Evolutionary conservation across 2,329 filamentous ascomycete genomes (phyloP).

Genomic region (Penicillium sp.): DNA sequence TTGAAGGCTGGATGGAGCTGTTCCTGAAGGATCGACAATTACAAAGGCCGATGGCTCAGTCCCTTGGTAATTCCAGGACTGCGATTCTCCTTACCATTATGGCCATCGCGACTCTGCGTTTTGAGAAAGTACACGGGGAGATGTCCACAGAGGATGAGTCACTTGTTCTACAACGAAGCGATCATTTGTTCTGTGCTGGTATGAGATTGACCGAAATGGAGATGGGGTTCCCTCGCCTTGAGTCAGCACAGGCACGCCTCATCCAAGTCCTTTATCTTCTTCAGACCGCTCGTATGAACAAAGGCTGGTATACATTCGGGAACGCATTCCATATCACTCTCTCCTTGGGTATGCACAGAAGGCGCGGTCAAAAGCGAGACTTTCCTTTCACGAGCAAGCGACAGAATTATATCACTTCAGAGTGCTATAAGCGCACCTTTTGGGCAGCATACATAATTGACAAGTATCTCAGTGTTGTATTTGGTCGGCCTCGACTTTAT

Average conservation of each 20-base stretch:
- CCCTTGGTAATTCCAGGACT: conserved; percentile 43
- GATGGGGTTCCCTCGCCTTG: conserved; percentile 38
- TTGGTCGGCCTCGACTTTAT: conserved; percentile 56
- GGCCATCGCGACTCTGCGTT: conserved; percentile 51
- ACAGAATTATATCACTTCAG: conserved; percentile 22
- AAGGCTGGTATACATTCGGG: conserved; percentile 50
- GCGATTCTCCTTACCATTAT: conserved; percentile 47
- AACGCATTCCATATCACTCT: conserved; percentile 41
- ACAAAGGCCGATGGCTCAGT: conserved; percentile 33
- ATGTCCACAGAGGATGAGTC: background rate
- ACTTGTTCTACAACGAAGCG: conserved; percentile 2
- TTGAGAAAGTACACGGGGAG: conserved; percentile 15
- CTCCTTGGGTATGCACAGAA: conserved; percentile 24
- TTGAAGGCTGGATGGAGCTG: conserved; percentile 11
- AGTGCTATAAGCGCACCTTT: conserved; percentile 55
- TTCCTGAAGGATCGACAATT: conserved; percentile 4
- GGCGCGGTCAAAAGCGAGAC: conserved; percentile 13
- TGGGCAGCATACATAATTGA: conserved; percentile 59
- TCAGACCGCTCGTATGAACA: conserved; percentile 47
- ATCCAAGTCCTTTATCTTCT: conserved; percentile 47
- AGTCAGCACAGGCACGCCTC: conserved; percentile 44
- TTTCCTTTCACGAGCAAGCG: conserved; percentile 12
- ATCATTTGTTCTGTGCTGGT: conserved; percentile 13
- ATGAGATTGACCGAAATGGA: conserved; percentile 39
- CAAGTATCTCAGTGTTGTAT: conserved; percentile 56